A percentile compares a stretch with the other conserved stretches of the same genome.
Conservation (phyloP, 805 yeast genomes). For the Ogataea saltuana region DNA sequence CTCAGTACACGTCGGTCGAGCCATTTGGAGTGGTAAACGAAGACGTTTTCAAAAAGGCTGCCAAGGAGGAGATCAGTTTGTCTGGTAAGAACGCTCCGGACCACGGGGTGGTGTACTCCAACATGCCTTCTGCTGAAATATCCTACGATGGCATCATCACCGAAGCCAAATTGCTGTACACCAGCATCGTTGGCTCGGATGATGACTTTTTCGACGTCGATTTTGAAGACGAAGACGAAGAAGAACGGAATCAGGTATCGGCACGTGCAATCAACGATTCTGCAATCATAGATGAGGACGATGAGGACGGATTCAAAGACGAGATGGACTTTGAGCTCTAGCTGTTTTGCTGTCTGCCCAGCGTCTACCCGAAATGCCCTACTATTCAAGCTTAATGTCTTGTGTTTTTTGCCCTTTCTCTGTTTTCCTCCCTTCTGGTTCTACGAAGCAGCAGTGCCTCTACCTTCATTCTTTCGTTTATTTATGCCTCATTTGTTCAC, state of each 20-base stretch:
- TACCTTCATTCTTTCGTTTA: no score
- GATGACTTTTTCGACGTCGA: constrained; percentile 97
- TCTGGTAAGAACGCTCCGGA: constrained; percentile 43
- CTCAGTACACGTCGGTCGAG: constrained; percentile 57
- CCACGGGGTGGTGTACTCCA: constrained; percentile 48
- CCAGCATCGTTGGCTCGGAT: constrained; percentile 82
- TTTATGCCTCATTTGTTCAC: not conserved
- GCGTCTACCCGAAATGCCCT: no score
- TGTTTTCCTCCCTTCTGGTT: no score
- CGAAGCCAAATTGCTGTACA: constrained; percentile 74
- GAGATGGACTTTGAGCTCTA: constrained; percentile 42
- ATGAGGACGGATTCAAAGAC: constrained; percentile 32
- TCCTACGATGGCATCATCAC: constrained; percentile 90
- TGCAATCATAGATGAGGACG: constrained; percentile 43
- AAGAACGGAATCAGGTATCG: constrained; percentile 40
- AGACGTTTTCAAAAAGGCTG: constrained; percentile 38
- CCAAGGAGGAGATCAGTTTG: constrained; percentile 12
- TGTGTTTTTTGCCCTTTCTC: not conserved
- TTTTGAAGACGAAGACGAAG: constrained; percentile 93
- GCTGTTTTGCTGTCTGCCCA: no score
- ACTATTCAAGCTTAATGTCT: not conserved
- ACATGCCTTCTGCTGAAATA: constrained; percentile 79
- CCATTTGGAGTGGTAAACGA: constrained; percentile 55
- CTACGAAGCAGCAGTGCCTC: no score
- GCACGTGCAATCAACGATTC: constrained; percentile 24